Percentiles rank a stretch among this genome's conserved stretches.
These are phyloP conservation scores for Alternaria brassicae DNA, from an alignment of 2,329 filamentous ascomycete genomes.

Conservation along the genomic window DNA sequence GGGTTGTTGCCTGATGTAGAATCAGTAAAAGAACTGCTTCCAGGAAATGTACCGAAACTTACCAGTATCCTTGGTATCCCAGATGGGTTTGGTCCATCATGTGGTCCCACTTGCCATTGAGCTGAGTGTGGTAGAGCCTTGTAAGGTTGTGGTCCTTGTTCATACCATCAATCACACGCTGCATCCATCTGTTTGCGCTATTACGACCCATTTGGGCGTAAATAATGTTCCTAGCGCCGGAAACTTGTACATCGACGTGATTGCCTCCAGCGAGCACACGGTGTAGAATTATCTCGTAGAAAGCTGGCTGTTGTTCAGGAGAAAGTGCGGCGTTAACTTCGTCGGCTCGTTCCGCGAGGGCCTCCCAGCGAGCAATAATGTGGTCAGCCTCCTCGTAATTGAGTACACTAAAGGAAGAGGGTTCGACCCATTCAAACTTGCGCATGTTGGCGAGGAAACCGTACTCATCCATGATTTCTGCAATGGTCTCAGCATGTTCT, in stretches of 20 bases:
- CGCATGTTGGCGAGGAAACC: slow-evolving; percentile 64
- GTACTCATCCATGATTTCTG: slow-evolving; percentile 63
- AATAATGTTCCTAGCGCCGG: slow-evolving; percentile 47
- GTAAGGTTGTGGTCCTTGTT: slow-evolving; percentile 48
- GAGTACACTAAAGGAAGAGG: slow-evolving; percentile 65
- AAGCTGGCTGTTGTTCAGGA: slow-evolving; percentile 61
- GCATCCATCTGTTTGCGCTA: slow-evolving; percentile 49
- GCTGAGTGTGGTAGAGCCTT: slow-evolving; percentile 43
- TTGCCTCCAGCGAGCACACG: slow-evolving; percentile 65
- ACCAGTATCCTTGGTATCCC: slow-evolving; percentile 52
- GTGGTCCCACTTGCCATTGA: slow-evolving; percentile 51
- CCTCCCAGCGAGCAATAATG: slow-evolving; percentile 63
- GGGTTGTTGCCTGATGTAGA: slow-evolving; percentile 67
- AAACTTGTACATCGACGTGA: slow-evolving; percentile 58
- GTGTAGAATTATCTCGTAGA: slow-evolving; percentile 69
- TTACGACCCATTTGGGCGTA: slow-evolving; percentile 49
- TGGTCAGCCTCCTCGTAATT: slow-evolving; percentile 70
- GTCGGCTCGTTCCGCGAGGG: slow-evolving; percentile 62
- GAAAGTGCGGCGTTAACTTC: slow-evolving; percentile 63
- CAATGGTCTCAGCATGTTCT: slow-evolving; percentile 57
- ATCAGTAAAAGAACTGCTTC: not conserved
- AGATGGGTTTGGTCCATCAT: slow-evolving; percentile 53
- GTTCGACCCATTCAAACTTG: slow-evolving; percentile 69
- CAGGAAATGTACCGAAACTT: slow-evolving; percentile 39
- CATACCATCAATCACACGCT: slow-evolving; percentile 48